Base-by-base conservation (phyloP, 345 rosid species). In the Melastoma malabathricum region DNA sequence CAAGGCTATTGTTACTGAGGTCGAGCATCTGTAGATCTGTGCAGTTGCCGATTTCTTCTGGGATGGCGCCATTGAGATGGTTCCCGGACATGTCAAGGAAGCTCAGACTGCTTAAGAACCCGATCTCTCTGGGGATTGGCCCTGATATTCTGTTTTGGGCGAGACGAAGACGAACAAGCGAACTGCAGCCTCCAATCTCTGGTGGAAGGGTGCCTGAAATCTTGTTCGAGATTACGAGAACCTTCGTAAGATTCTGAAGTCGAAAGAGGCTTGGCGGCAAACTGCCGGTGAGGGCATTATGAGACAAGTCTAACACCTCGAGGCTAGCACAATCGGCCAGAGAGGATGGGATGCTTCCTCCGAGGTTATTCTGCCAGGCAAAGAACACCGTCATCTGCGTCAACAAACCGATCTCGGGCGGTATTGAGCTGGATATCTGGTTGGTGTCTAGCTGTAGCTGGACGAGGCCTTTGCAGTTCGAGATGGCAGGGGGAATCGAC, bases 401-500 rank as follows among this genome's bases (percentile, higher is more conserved):
- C 56, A 86, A 64, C 60, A 63, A 55, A 59, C 92, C 89, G 57
- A 90, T 73, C 71, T 80, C 90, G 9, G 63, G 59, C 0, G 96
- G 96, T 58, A 90, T 76, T 16, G 68, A 54, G 43, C 98, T 83
- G 0, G 89, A 67, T 59, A 90, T 78, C 69, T 80, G 73, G 65
- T 90, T 90, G 10, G 73, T 71, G 55, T 89, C 94, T 15, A 90
- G 64, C 76, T 90, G 94, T 44, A 90, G 61, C 79, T 77, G 89
- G 38, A 72, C 53, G 47, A 90, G 83, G 55, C 63, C 61, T 44
- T 65, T 62, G 57, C 81, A 79, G 74, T 78, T 76, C 27, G 89
- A 65, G 47, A 90, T 70, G 68, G 66, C 73, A 3, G 70, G 56
- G 15, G 98, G 98, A 50, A 90, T 83, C 2, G 80, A 77, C 16